phyloP scores from a whole-genome alignment of 2,329 filamentous ascomycete species.

The Trichoderma sp. region DNA sequence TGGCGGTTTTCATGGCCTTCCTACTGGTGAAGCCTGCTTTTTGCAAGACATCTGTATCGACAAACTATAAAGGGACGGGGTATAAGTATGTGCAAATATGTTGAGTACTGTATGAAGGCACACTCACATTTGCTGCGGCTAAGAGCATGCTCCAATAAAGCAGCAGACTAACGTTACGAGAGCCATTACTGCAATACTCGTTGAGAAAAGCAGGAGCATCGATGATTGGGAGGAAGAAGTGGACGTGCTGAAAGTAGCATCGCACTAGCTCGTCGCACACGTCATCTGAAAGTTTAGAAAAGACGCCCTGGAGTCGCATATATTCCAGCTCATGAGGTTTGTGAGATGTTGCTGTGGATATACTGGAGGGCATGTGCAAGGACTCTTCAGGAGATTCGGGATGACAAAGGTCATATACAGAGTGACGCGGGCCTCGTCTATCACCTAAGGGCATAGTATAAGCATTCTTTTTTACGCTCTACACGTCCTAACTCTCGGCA shows the following conservation, averaged over 20 bases:
- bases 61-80: background rate
- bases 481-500: background rate
- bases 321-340: slow-evolving; percentile 14
- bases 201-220: slow-evolving; percentile 14
- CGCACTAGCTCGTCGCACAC: slow-evolving; percentile 11
- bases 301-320: slow-evolving; percentile 19
- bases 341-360: background rate
- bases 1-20: slow-evolving; percentile 19
- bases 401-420: slow-evolving; percentile 20
- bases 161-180: slow-evolving; percentile 1
- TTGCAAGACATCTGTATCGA: slow-evolving; percentile 10
- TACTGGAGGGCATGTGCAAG: background rate
- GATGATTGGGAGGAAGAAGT: slow-evolving; percentile 7
- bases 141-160: slow-evolving; percentile 15
- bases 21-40: slow-evolving; percentile 6
- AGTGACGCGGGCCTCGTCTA: slow-evolving; percentile 11
- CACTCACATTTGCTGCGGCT: slow-evolving; percentile 12
- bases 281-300: slow-evolving; percentile 3
- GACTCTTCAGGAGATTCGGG: slow-evolving; percentile 15
- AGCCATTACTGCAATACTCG: slow-evolving; percentile 12
- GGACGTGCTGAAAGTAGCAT: slow-evolving; percentile 15
- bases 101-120: background rate
- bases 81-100: background rate
- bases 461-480: background rate
- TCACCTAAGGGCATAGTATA: background rate